These are phyloP conservation scores for Breynia disticha DNA, from an alignment of 441 rosid genomes.

Conservation along the genomic window DNA sequence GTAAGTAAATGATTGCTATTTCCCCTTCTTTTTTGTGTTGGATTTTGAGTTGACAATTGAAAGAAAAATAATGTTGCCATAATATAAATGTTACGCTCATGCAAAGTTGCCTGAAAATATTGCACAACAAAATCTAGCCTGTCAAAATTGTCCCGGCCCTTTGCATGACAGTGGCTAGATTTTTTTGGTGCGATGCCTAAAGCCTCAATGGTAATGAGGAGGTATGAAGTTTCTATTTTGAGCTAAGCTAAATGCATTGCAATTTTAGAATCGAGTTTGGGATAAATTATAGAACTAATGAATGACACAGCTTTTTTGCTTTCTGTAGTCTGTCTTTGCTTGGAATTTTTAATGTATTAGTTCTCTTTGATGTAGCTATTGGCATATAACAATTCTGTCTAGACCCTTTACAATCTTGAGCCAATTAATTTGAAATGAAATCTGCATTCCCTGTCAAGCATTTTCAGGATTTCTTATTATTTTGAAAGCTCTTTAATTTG, in stretches of 20 bases:
- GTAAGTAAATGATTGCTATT: slow-evolving; percentile 24
- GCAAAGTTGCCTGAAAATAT: no score
- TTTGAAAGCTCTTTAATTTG: slow-evolving; percentile 4
- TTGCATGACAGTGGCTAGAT: no score
- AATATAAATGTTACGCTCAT: no score
- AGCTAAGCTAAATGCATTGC: no score
- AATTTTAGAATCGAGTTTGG: no score
- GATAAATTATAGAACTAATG: no score
- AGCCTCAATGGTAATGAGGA: no score
- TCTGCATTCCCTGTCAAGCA: slow-evolving; percentile 4
- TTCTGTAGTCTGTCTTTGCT: background rate
- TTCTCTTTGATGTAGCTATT: background rate
- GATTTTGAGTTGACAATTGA: background rate
- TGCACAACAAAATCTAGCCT: no score
- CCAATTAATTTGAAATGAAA: background rate
- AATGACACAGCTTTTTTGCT: background rate
- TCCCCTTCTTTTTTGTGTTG: background rate
- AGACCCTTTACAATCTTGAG: slow-evolving; percentile 1
- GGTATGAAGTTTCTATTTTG: no score
- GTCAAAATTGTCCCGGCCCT: no score
- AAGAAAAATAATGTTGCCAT: background rate
- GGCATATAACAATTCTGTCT: background rate
- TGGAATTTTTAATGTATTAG: background rate
- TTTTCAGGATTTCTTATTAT: slow-evolving; percentile 10
- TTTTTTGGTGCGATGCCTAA: no score